Evolutionary conservation across 208 protist species (phyloP).

Genomic region (Trypanosoma lewisi): DNA sequence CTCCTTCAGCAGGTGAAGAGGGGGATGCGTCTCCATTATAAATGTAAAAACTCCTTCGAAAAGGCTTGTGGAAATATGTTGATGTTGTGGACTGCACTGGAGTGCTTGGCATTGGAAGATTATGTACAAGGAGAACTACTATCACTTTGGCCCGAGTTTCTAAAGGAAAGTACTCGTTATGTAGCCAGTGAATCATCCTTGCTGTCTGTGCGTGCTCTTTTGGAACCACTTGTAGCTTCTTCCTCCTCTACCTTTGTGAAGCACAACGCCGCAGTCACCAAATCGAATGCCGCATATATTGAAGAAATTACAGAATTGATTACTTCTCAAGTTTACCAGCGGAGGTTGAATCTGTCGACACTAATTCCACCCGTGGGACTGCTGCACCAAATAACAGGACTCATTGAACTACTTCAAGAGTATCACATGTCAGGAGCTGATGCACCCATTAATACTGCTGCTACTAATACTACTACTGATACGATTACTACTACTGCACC

Average conservation of each 20-base stretch:
- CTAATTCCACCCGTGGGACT: conserved; percentile 19
- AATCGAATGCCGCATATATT: conserved; percentile 7
- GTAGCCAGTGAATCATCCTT: conserved; percentile 2
- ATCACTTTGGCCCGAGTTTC: conserved; percentile 17
- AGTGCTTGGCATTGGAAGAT: neutral
- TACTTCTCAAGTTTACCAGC: neutral
- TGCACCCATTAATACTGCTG: no score
- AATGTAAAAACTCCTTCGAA: conserved; percentile 1
- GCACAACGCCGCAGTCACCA: neutral
- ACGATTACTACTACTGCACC: neutral
- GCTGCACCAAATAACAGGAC: conserved; percentile 7
- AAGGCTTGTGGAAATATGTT: conserved; percentile 11
- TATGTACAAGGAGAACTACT: neutral
- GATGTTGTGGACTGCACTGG: conserved; percentile 5
- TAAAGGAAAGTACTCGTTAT: neutral
- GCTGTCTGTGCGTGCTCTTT: neutral
- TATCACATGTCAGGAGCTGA: conserved; percentile 5
- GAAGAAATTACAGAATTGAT: conserved; percentile 10
- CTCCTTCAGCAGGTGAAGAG: conserved; percentile 7
- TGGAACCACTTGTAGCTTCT: conserved; percentile 20
- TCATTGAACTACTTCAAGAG: conserved; percentile 25
- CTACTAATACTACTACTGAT: no score
- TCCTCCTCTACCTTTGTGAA: neutral
- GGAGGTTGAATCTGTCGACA: conserved; percentile 1
- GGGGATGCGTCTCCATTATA: neutral